Base-by-base conservation (phyloP, 805 yeast genomes). In the Yarrowia alimentaria region DNA sequence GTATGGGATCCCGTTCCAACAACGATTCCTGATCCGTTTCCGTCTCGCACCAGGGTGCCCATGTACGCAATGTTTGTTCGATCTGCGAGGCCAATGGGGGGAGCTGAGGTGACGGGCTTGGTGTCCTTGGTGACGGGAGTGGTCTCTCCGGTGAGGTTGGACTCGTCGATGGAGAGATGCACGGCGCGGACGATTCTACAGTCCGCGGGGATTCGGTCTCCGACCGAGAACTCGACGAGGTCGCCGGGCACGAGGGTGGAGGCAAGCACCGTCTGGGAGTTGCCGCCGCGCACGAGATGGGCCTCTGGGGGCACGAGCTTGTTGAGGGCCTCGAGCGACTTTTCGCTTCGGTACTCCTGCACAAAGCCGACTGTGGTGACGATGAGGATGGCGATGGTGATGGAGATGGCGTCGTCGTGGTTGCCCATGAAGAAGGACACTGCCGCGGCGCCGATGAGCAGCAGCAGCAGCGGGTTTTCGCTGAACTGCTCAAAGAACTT, bases 31-130 rank as follows among this genome's bases (percentile, higher is more conserved):
- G 84, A 62, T 14, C 98, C 99, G 60, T 85, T 90, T 21, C 99
- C 99, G 64, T 88, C 95, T 60, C 96, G 81, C 5, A 93, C 98
- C 59, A 93, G 73, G 2, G 99, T 93, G 48, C 99, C 99, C 99
- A 93, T 93, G 64, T 79, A 91, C 1, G 95, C 98, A 55, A 89
- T 85, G 53, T 82, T 80, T 14, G 71, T 69, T 62, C 97, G 80
- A 52, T 83, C 85, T 52, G 81, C 78, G 38, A 85, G 72, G 13
- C 87, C 79, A 12, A 60, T 53, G 31, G 63, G 63, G 11, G 62
- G 61, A 35, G 52, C 57, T 24, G 59, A 57, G 12, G 57, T 60
- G 22, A 54, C 53, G 5, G 72, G 58, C 2, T 76, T 80, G 3
- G 72, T 64, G 4, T 68, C 64, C 62, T 93, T 93, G 56, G 74